phyloP scores from a whole-genome alignment of 2,329 filamentous ascomycete genomes.

The Ustulina deusta region DNA sequence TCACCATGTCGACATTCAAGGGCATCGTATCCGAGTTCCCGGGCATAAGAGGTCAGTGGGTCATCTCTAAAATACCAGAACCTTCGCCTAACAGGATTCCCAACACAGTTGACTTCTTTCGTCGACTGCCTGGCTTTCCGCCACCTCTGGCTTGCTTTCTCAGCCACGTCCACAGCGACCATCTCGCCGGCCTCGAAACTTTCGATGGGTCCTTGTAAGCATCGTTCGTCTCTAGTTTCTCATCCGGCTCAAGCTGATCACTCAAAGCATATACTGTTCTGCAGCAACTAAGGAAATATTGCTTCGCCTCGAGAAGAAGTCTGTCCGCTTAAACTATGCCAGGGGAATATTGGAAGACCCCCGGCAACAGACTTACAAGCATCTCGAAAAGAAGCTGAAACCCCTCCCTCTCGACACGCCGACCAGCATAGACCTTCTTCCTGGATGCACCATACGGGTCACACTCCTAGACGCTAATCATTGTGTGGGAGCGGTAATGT shows the following conservation, averaged over 20 bases:
- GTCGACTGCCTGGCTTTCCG: conserved; percentile 61
- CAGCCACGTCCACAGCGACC: conserved; percentile 93
- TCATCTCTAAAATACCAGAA: conserved; percentile 15
- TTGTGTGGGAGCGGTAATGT: conserved; percentile 91
- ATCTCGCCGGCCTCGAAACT: conserved; percentile 82
- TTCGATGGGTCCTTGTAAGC: conserved; percentile 78
- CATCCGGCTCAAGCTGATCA: not conserved
- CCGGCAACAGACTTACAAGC: conserved; percentile 79
- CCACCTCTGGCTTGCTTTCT: conserved; percentile 86
- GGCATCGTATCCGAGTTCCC: conserved; percentile 82
- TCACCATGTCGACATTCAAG: conserved; percentile 80
- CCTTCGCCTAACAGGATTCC: not conserved
- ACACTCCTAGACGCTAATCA: conserved; percentile 94
- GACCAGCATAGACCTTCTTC: conserved; percentile 78
- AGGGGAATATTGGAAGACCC: conserved; percentile 79
- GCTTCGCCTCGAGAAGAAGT: conserved; percentile 80
- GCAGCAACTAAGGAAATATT: conserved; percentile 84
- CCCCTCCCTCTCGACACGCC: conserved; percentile 85
- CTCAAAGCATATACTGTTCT: conserved; percentile 81
- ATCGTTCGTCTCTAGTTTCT: not conserved
- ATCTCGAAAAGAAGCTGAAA: conserved; percentile 79
- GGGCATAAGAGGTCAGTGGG: conserved; percentile 72
- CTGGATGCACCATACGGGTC: conserved; percentile 76
- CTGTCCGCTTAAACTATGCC: conserved; percentile 83
- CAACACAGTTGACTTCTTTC: conserved; percentile 82